Base-by-base conservation (phyloP, 805 yeast species). In the Myxozyma melibiosi region DNA sequence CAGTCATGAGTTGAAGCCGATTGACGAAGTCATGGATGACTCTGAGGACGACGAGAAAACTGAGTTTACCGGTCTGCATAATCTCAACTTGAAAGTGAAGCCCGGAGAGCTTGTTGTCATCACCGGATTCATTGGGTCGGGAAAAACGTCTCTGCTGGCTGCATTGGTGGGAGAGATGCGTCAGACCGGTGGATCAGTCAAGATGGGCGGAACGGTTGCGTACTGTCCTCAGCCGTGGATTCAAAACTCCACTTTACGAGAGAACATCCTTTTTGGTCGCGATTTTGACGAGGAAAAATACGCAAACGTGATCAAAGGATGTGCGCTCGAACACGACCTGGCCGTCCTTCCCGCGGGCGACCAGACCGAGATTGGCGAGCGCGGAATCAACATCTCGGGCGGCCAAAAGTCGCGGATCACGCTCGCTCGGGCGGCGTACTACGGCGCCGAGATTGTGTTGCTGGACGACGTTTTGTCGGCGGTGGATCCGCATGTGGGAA, bases 331-430 rank as follows among this genome's bases (percentile, higher is more conserved):
- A 42, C 77, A 79, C 33, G 96, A 89, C 71, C 74, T 89, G 61
- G 79, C 80, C 13, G 77, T 79, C 34, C 74, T 90, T 34, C 84
- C 86, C 4, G 88, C 84, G 37, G 90, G 94, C 28, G 96, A 89
- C 67, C 68, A 69, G 59, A 86, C 92, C 0, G 96, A 90, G 71
- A 86, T 89, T 64, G 96, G 96, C 57, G 96, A 89, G 69, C 79
- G 91, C 62, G 96, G 96, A 66, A 85, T 90, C 55, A 90, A 94
- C 0, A 73, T 89, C 43, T 86, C 94, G 8, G 96, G 96, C 50
- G 96, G 96, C 48, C 96, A 89, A 70, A 90, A 89, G 74, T 94
- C 96, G 0, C 81, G 96, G 69, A 84, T 89, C 61, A 84, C 84
- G 66, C 75, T 89, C 51, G 96, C 96, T 1, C 79, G 96, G 65